Evolutionary conservation across 2,329 filamentous ascomycete species (phyloP).

Genomic region (Exophiala calicioides): DNA sequence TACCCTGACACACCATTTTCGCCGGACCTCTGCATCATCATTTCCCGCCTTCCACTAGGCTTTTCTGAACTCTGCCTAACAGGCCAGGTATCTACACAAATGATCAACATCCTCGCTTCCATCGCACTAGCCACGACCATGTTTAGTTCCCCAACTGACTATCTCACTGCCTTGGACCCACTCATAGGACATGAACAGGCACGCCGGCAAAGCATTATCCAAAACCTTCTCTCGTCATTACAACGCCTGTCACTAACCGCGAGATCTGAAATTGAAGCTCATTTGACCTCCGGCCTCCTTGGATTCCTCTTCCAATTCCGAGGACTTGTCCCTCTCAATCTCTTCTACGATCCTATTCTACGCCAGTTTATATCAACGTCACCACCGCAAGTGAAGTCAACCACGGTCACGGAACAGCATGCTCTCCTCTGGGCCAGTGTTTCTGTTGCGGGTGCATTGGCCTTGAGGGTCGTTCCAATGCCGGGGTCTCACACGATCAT

Average conservation of each 20-base stretch:
- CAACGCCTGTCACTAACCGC: slow-evolving; percentile 26
- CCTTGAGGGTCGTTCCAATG: slow-evolving; percentile 20
- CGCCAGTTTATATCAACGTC: slow-evolving; percentile 23
- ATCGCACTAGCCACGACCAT: slow-evolving; percentile 15
- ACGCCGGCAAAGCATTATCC: slow-evolving; percentile 15
- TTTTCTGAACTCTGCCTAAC: slow-evolving; percentile 24
- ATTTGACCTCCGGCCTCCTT: slow-evolving; percentile 24
- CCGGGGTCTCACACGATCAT: slow-evolving; percentile 23
- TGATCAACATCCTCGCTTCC: slow-evolving; percentile 24
- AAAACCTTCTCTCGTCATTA: slow-evolving; percentile 26
- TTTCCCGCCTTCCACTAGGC: slow-evolving; percentile 24
- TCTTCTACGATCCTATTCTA: slow-evolving; percentile 31
- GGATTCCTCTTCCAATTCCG: slow-evolving; percentile 26
- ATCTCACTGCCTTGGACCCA: no score
- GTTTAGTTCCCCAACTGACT: slow-evolving; percentile 1
- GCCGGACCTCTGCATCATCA: slow-evolving; percentile 19
- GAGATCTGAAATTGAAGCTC: slow-evolving; percentile 17
- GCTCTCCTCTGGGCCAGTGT: slow-evolving; percentile 25
- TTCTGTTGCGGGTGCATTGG: slow-evolving; percentile 22
- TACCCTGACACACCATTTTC: slow-evolving; percentile 28
- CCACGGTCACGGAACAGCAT: slow-evolving; percentile 16
- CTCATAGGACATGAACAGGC: slow-evolving; percentile 8
- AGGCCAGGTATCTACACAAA: slow-evolving; percentile 26
- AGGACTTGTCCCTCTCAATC: slow-evolving; percentile 17
- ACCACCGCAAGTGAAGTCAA: slow-evolving; percentile 17